phyloP scores from a whole-genome alignment of 306 rosid species.

The Potentilla sterilis region DNA sequence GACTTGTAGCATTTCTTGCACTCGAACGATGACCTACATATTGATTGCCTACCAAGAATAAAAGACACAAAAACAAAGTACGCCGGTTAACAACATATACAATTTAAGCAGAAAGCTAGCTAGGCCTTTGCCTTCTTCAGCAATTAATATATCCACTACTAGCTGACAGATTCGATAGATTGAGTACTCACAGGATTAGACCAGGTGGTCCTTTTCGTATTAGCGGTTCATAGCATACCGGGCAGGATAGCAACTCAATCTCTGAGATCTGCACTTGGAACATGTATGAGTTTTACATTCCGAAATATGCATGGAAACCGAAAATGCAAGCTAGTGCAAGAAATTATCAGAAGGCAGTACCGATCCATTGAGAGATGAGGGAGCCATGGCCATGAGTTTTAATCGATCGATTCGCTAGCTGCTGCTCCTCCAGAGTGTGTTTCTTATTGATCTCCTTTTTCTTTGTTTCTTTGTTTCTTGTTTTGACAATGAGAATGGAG shows the following conservation, averaged over 20 bases:
- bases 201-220: slow-evolving; percentile 83
- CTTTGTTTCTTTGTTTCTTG: neutral
- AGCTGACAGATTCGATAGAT: neutral
- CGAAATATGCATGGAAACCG: neutral
- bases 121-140: neutral
- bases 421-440: neutral
- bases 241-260: slow-evolving; percentile 66
- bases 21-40: slow-evolving; percentile 75
- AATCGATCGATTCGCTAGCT: neutral
- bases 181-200: slow-evolving; percentile 61
- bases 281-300: neutral
- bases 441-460: too few relatives aligned
- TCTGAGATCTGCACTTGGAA: slow-evolving; percentile 36
- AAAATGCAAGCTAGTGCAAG: neutral
- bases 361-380: neutral
- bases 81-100: neutral
- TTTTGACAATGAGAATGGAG: neutral
- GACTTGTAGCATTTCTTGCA: slow-evolving; percentile 71
- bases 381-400: neutral
- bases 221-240: slow-evolving; percentile 81
- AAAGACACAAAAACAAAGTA: neutral
- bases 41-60: slow-evolving; percentile 54
- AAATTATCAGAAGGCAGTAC: neutral
- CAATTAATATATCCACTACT: neutral
- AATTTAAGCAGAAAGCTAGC: neutral